These are phyloP conservation scores for Glonium stellatum DNA, from an alignment of 495 filamentous ascomycete species.

Conservation along the genomic window DNA sequence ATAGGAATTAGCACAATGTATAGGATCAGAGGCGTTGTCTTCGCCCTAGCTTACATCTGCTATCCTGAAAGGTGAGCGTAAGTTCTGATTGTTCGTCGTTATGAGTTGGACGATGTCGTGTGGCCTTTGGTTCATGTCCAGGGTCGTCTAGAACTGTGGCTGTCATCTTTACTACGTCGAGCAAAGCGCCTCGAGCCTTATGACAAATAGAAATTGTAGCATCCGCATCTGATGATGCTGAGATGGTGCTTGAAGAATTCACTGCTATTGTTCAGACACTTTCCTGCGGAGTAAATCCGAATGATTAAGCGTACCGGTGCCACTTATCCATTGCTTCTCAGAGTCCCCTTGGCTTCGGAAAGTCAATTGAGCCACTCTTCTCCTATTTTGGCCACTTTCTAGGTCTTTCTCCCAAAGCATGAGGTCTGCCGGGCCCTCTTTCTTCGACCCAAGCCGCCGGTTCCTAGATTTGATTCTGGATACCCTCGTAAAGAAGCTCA, in stretches of 20 bases:
- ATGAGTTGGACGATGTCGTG: neutral
- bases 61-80: slow-evolving; percentile 10
- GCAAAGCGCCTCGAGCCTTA: slow-evolving; percentile 8
- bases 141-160: slow-evolving; percentile 2
- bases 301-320: neutral
- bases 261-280: neutral
- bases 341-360: slow-evolving; percentile 4
- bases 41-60: neutral
- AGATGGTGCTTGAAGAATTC: neutral
- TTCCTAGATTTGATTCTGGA: slow-evolving; percentile 5
- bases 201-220: slow-evolving; percentile 9
- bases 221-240: slow-evolving; percentile 2
- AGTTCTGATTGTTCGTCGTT: slow-evolving; percentile 6
- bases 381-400: neutral
- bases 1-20: neutral
- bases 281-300: neutral
- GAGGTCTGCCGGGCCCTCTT: slow-evolving; percentile 11
- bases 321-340: slow-evolving; percentile 2
- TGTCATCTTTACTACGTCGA: slow-evolving; percentile 13
- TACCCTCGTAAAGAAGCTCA: slow-evolving; percentile 10
- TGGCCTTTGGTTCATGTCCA: neutral
- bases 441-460: slow-evolving; percentile 5
- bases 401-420: slow-evolving; percentile 18
- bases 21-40: neutral
- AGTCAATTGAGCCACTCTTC: slow-evolving; percentile 4